Percentiles rank a stretch among this genome's conserved stretches.
Evolutionary conservation across 306 rosid species (phyloP).

Genomic region (Vigna unguiculata): DNA sequence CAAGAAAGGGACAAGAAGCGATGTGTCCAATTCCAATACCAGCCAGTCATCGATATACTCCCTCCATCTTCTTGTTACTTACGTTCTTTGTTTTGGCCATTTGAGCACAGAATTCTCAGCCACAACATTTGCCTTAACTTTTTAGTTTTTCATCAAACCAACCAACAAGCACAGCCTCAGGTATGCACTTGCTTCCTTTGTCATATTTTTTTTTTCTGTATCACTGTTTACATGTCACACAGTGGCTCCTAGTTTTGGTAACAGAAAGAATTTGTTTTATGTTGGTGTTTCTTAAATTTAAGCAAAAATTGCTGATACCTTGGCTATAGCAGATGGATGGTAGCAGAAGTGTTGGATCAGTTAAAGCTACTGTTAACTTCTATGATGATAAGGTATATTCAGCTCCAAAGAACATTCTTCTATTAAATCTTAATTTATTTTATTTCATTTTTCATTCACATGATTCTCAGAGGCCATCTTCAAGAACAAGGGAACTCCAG

Average conservation of each 20-base stretch:
- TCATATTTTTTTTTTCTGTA: constrained; percentile 24
- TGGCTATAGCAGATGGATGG: constrained; percentile 57
- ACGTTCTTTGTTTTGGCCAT: constrained; percentile 35
- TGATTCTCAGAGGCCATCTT: constrained; percentile 51
- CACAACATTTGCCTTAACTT: constrained; percentile 28
- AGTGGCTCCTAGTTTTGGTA: neutral
- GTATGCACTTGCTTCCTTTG: constrained; percentile 35
- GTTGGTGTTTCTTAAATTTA: constrained; percentile 15
- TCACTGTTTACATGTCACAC: constrained; percentile 16
- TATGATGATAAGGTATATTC: constrained; percentile 67
- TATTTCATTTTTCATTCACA: neutral
- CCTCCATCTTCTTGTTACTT: constrained; percentile 44
- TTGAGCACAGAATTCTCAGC: constrained; percentile 42
- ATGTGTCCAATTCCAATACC: constrained; percentile 66
- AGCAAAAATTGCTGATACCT: neutral
- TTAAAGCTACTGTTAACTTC: constrained; percentile 58
- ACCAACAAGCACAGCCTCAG: constrained; percentile 37
- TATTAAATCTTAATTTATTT: neutral
- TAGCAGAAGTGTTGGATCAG: constrained; percentile 61
- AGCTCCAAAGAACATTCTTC: constrained; percentile 13
- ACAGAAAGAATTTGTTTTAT: constrained; percentile 2
- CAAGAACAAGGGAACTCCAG: constrained; percentile 70
- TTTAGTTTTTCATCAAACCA: constrained; percentile 27
- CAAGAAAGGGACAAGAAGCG: constrained; percentile 49
- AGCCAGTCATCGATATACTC: constrained; percentile 55